Conservation (phyloP, 768 basidiomycete species). For the Pulveroboletus frians region DNA sequence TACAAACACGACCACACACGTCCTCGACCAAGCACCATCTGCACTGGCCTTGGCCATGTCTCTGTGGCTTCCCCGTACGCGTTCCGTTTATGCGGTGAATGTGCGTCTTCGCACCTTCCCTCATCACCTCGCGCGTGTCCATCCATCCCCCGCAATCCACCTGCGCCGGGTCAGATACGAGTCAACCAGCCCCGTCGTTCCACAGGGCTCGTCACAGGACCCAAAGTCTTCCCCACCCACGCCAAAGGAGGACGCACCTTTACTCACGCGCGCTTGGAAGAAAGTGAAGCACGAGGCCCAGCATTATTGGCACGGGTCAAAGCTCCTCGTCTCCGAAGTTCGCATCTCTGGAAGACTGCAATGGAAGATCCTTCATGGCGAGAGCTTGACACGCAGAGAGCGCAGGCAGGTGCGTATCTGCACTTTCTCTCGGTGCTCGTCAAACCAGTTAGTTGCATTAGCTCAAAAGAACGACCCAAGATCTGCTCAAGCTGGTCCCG, state of each 20-base stretch:
- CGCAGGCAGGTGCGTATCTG: conserved; percentile 68
- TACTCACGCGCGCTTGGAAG: conserved; percentile 73
- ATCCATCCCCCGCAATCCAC: conserved; percentile 20
- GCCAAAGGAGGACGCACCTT: conserved; percentile 41
- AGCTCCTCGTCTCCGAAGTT: conserved; percentile 91
- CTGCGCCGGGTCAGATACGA: conserved; percentile 15
- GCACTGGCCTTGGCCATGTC: conserved; percentile 49
- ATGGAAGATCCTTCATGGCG: conserved; percentile 90
- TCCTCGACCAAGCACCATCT: too few species aligned
- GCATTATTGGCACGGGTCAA: conserved; percentile 97
- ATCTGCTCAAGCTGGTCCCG: conserved; percentile 87
- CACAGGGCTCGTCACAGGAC: conserved; percentile 31
- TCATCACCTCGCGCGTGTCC: conserved; percentile 6
- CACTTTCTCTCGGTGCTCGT: not conserved
- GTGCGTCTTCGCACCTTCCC: conserved; percentile 8
- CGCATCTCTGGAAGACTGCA: conserved; percentile 83
- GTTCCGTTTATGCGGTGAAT: too few species aligned
- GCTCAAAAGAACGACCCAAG: conserved; percentile 91
- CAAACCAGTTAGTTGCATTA: conserved; percentile 29
- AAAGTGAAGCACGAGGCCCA: conserved; percentile 92
- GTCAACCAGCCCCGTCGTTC: conserved; percentile 7
- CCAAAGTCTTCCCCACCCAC: conserved; percentile 47
- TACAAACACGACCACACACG: conserved; percentile 30
- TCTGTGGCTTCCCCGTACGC: conserved; percentile 75
- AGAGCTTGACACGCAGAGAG: conserved; percentile 86